A percentile compares a stretch with the other conserved stretches of the same genome.
These are phyloP conservation scores for Gnomoniopsis smithogilvyi DNA, from an alignment of 2,329 filamentous ascomycete genomes.

Conservation along the genomic window DNA sequence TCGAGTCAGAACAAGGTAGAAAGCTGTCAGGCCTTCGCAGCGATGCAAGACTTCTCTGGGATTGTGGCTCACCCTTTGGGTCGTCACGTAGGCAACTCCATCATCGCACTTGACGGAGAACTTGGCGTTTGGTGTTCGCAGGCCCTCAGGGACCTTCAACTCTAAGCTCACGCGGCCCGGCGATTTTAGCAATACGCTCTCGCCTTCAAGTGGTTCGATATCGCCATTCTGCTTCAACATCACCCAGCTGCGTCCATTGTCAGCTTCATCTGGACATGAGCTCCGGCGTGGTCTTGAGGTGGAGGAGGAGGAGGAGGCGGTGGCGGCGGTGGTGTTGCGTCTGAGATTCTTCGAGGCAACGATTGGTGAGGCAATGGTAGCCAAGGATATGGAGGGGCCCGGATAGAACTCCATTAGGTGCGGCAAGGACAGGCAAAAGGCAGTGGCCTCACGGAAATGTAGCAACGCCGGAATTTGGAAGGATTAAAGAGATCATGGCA, in stretches of 20 bases:
- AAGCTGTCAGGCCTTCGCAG: not conserved
- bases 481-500: not conserved
- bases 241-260: conserved; percentile 70
- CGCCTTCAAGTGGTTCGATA: conserved; percentile 81
- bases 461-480: not conserved
- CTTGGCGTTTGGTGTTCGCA: conserved; percentile 54
- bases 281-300: conserved; percentile 25
- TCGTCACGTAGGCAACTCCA: conserved; percentile 78
- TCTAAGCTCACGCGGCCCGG: conserved; percentile 75
- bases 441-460: no score
- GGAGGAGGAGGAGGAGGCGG: not conserved
- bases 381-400: no score
- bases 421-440: no score
- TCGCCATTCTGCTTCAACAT: conserved; percentile 75
- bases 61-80: conserved; percentile 66
- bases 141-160: conserved; percentile 66
- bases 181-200: conserved; percentile 77
- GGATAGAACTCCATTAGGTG: not conserved
- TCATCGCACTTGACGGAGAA: conserved; percentile 71
- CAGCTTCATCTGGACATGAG: conserved; percentile 41
- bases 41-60: conserved; percentile 4
- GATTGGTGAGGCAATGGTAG: conserved; percentile 20
- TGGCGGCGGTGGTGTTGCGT: conserved; percentile 19
- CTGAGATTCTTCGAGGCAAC: conserved; percentile 43
- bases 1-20: not conserved